A percentile compares a stretch with the other conserved stretches of the same genome.
These are phyloP conservation scores for Gossypium australe DNA, from an alignment of 345 rosid species.

Conservation along the genomic window DNA sequence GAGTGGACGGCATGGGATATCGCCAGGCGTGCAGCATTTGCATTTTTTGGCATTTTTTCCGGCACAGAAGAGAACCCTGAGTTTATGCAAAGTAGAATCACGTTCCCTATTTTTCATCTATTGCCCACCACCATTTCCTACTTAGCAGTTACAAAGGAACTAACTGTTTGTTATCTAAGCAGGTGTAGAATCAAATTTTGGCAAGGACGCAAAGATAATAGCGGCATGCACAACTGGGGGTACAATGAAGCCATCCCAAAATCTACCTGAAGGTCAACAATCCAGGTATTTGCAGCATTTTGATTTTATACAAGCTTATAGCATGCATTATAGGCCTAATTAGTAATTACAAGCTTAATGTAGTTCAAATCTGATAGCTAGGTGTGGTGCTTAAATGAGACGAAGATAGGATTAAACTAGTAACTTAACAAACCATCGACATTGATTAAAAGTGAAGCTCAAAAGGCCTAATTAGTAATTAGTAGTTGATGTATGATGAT, in stretches of 20 bases:
- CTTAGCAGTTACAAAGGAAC: background rate
- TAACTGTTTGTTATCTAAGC: background rate
- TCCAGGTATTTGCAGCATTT: slow-evolving; percentile 1
- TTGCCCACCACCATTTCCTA: background rate
- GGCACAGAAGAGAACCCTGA: slow-evolving; percentile 99
- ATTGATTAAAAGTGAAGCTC: too few relatives aligned
- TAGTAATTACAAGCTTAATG: background rate
- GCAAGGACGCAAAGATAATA: slow-evolving; percentile 78
- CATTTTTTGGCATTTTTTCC: slow-evolving; percentile 90
- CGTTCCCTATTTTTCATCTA: background rate
- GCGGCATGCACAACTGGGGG: slow-evolving; percentile 97
- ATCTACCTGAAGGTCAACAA: slow-evolving; percentile 17
- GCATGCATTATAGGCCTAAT: background rate
- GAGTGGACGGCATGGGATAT: slow-evolving; percentile 99
- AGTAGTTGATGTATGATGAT: too few relatives aligned
- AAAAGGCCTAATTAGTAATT: too few relatives aligned
- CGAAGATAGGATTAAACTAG: too few relatives aligned
- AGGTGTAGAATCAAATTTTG: slow-evolving; percentile 65
- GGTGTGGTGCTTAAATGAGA: too few relatives aligned
- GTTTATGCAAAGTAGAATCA: slow-evolving; percentile 52
- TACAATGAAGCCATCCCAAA: slow-evolving; percentile 31
- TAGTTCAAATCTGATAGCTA: background rate
- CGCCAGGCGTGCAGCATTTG: slow-evolving; percentile 93
- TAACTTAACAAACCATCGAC: too few relatives aligned
- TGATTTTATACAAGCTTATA: slow-evolving; percentile 4